These are phyloP conservation scores for Aspergillus latus DNA, from an alignment of 2,329 filamentous ascomycete genomes.

Conservation along the genomic window DNA sequence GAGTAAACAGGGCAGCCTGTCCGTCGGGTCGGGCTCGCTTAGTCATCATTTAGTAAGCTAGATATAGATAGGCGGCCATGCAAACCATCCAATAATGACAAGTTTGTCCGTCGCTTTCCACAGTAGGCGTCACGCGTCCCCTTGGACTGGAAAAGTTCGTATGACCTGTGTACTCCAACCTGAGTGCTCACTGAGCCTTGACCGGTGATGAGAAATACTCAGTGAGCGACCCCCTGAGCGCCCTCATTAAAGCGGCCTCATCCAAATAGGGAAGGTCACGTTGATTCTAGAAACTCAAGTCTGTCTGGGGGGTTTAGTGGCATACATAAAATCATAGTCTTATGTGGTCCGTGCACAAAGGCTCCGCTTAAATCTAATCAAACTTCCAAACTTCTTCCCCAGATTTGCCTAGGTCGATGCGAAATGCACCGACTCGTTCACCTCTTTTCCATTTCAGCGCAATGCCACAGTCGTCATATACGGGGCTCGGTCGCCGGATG, in stretches of 20 bases:
- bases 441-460: background rate
- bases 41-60: no score
- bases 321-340: no score
- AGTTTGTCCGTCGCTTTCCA: no score
- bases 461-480: background rate
- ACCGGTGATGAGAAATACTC: constrained; percentile 16
- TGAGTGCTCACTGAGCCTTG: constrained; percentile 15
- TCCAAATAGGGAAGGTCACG: constrained; percentile 11
- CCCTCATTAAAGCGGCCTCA: constrained; percentile 9
- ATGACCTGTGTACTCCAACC: background rate
- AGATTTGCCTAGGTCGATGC: background rate
- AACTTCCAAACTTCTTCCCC: background rate
- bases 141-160: no score
- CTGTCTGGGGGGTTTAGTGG: constrained; percentile 7
- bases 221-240: constrained; percentile 10
- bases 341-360: background rate
- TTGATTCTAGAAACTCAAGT: constrained; percentile 16
- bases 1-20: no score
- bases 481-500: background rate
- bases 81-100: no score
- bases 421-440: background rate
- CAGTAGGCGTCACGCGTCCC: no score
- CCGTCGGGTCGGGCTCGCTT: no score
- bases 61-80: no score
- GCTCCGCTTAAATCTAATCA: background rate